Percentiles rank a stretch among this genome's conserved stretches.
Evolutionary conservation across 2,329 filamentous ascomycete species (phyloP).

Genomic region (Hirsutella rhossiliensis): DNA sequence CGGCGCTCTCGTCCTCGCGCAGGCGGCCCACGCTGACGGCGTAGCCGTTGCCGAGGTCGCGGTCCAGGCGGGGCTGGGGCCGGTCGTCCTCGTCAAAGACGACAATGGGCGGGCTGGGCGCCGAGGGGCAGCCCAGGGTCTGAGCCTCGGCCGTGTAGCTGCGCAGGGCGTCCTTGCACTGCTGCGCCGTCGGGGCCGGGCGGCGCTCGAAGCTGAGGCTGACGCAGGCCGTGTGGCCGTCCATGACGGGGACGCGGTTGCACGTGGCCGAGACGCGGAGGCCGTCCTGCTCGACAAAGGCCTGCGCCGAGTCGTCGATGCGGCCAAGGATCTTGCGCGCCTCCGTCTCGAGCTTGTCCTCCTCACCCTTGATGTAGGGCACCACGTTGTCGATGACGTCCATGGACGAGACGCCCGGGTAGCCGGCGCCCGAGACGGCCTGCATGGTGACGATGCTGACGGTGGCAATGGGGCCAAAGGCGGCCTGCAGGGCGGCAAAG

Average conservation of each 20-base stretch:
- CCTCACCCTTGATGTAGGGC: constrained; percentile 84
- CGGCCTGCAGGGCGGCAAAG: constrained; percentile 76
- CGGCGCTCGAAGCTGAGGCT: constrained; percentile 70
- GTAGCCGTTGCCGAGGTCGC: constrained; percentile 76
- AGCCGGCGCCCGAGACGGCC: constrained; percentile 85
- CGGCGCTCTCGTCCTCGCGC: constrained; percentile 71
- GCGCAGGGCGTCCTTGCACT: constrained; percentile 68
- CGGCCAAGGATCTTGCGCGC: constrained; percentile 85
- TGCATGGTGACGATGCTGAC: constrained; percentile 84
- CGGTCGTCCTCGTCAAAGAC: constrained; percentile 85
- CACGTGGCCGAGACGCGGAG: constrained; percentile 78
- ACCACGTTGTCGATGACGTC: constrained; percentile 95
- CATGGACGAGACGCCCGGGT: constrained; percentile 84
- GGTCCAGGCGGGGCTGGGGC: constrained; percentile 82
- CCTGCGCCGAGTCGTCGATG: constrained; percentile 58
- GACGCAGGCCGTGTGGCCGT: constrained; percentile 93
- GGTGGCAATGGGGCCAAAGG: constrained; percentile 70
- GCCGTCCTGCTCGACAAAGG: constrained; percentile 61
- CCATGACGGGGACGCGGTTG: constrained; percentile 88
- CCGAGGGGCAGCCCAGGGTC: constrained; percentile 74
- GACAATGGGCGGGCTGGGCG: constrained; percentile 67
- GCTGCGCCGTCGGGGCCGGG: constrained; percentile 60
- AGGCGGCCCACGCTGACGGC: constrained; percentile 84
- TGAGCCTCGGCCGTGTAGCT: constrained; percentile 75
- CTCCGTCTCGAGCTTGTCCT: constrained; percentile 92